A percentile compares a stretch with the other conserved stretches of the same genome.
Conservation (phyloP, 2,329 filamentous ascomycete species). For the Ophiocordyceps australis region DNA sequence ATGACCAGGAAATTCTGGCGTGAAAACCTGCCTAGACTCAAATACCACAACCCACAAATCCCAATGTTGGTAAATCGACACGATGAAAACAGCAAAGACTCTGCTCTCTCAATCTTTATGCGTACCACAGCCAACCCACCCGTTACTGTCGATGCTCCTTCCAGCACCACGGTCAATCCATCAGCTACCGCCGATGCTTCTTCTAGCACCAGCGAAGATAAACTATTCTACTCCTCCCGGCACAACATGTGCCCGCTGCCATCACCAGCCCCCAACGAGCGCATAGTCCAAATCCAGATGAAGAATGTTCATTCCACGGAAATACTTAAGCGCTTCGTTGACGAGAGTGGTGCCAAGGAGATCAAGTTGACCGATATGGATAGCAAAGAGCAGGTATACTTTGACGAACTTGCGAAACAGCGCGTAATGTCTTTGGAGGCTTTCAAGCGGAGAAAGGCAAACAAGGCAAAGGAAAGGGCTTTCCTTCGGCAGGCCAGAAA, state of each 20-base stretch:
- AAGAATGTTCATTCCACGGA: slow-evolving; percentile 38
- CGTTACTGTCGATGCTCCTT: slow-evolving; percentile 7
- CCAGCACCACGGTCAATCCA: slow-evolving; percentile 10
- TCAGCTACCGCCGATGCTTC: slow-evolving; percentile 22
- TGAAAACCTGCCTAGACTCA: slow-evolving; percentile 64
- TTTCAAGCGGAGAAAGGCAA: too few species aligned
- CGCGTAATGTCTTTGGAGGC: too few species aligned
- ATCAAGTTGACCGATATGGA: slow-evolving; percentile 43
- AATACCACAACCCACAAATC: slow-evolving; percentile 82
- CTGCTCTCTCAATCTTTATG: slow-evolving; percentile 49
- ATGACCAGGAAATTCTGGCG: slow-evolving; percentile 68
- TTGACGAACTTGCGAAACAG: too few species aligned
- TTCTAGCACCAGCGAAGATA: too few species aligned
- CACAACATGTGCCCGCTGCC: slow-evolving; percentile 28
- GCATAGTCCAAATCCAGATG: slow-evolving; percentile 40
- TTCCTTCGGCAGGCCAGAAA: slow-evolving; percentile 22
- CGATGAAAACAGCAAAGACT: slow-evolving; percentile 31
- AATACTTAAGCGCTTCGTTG: slow-evolving; percentile 45
- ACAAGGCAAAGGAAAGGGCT: slow-evolving; percentile 43
- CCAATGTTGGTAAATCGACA: slow-evolving; percentile 68
- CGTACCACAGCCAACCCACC: slow-evolving; percentile 15
- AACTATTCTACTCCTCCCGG: slow-evolving; percentile 31
- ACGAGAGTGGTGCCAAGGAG: slow-evolving; percentile 38
- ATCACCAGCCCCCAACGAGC: slow-evolving; percentile 27
- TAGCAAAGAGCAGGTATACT: too few species aligned